Evolutionary conservation across 805 yeast genomes (phyloP), one percentile per base, ranked within the genome.

Genomic region (Pichia insulana): DNA sequence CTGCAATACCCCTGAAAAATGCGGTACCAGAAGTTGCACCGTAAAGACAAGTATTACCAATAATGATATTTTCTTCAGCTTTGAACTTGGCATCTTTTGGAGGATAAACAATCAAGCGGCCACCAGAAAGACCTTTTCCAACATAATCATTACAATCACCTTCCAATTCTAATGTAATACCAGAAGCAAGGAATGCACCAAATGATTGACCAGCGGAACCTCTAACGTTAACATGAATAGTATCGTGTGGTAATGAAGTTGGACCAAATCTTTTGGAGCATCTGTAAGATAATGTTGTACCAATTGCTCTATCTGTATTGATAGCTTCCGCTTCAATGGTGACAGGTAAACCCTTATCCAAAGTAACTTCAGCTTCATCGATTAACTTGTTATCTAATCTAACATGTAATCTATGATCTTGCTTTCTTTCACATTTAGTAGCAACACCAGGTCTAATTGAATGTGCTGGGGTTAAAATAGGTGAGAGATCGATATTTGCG

Each of bases 141-240:
- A 92, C 96, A 64, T 92, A 90, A 69, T 90, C 98, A 62, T 90
- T 90, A 53, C 96, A 86, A 65, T 90, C 98, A 71, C 98, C 98
- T 68, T 87, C 95, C 51, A 90, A 72, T 63, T 86, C 95, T 58
- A 90, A 77, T 10, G 97, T 92, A 49, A 90, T 80, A 70, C 98
- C 98, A 6, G 95, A 81, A 38, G 97, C 95, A 55, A 92, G 73
- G 72, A 86, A 90, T 2, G 97, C 98, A 69, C 98, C 98, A 59
- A 92, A 90, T 3, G 97, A 88, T 69, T 90, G 98, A 57, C 98
- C 98, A 25, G 98, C 98, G 44, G 89, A 82, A 50, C 98, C 98
- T 58, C 71, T 73, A 44, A 85, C 76, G 59, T 89, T 83, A 34
- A 89, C 97, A 54, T 89, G 97, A 51, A 90, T 83, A 15, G 97